A percentile compares a stretch with the other conserved stretches of the same genome.
phyloP scores from a whole-genome alignment of 257 asterid species.

The Jacaranda mimosifolia region DNA sequence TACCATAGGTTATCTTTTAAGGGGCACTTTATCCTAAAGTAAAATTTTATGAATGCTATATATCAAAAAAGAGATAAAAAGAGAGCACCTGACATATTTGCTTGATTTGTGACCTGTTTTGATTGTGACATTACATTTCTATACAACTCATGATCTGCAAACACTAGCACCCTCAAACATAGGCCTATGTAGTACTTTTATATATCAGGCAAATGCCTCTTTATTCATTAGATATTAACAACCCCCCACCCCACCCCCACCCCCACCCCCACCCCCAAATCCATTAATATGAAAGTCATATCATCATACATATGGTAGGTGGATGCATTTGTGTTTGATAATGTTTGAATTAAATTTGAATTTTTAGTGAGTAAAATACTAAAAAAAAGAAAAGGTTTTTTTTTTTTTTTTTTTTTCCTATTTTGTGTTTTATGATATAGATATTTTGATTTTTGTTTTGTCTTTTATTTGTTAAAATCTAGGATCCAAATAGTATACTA shows the following conservation, averaged over 20 bases:
- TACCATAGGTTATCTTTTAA: conserved; percentile 23
- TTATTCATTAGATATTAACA: conserved; percentile 38
- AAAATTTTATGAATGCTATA: conserved; percentile 36
- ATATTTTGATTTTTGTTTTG: too few species aligned
- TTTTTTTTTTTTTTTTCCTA: too few species aligned
- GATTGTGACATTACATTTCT: conserved; percentile 62
- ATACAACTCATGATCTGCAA: conserved; percentile 45
- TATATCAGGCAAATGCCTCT: conserved; percentile 33
- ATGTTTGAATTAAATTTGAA: too few species aligned
- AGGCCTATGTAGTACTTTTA: conserved; percentile 27
- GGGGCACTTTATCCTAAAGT: conserved; percentile 38
- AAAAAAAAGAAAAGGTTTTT: too few species aligned
- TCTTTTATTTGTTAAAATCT: too few species aligned
- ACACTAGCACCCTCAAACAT: conserved; percentile 31
- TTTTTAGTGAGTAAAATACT: too few species aligned
- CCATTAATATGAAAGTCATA: not conserved
- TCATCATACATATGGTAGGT: not conserved
- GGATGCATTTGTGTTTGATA: conserved; percentile 7
- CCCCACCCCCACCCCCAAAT: not conserved
- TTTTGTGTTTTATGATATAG: too few species aligned
- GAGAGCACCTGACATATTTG: conserved; percentile 44
- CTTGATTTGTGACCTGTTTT: conserved; percentile 50
- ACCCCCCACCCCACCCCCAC: not conserved
- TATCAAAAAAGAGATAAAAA: conserved; percentile 19
- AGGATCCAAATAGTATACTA: too few species aligned